Evolutionary conservation across 345 rosid species (phyloP).

Genomic region (Gossypium turneri): DNA sequence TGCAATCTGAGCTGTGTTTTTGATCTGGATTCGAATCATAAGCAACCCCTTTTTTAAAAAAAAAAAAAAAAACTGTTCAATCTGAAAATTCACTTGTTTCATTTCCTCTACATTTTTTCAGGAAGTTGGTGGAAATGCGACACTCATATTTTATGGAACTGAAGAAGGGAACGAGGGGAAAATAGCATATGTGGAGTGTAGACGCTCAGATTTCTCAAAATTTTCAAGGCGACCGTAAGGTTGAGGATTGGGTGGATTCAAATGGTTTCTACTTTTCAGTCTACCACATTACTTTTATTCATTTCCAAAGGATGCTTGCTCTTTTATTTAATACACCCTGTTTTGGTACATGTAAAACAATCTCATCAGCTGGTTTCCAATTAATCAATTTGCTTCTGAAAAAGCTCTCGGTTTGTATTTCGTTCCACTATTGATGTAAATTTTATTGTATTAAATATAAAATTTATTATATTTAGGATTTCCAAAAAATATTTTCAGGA

Average conservation of each 20-base stretch:
- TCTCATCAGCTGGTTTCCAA: neutral
- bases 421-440: too few species aligned
- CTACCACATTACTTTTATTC: neutral
- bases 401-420: too few species aligned
- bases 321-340: neutral
- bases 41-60: neutral
- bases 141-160: conserved; percentile 82
- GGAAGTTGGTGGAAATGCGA: conserved; percentile 84
- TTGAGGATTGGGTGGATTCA: neutral
- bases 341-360: neutral
- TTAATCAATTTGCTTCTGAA: too few species aligned
- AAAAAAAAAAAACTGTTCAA: neutral
- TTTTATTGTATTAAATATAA: too few species aligned
- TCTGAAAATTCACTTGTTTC: neutral
- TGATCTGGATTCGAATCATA: neutral
- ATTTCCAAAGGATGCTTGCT: neutral
- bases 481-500: too few species aligned
- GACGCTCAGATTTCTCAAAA: conserved; percentile 76
- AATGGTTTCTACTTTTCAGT: neutral
- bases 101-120: conserved; percentile 24
- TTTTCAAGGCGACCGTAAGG: conserved; percentile 64
- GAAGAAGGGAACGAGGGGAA: conserved; percentile 85
- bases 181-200: conserved; percentile 62
- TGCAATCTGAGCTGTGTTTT: neutral
- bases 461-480: too few species aligned